Evolutionary conservation across 305 asterid species (phyloP).

Genomic region (Nicotiana rustica): DNA sequence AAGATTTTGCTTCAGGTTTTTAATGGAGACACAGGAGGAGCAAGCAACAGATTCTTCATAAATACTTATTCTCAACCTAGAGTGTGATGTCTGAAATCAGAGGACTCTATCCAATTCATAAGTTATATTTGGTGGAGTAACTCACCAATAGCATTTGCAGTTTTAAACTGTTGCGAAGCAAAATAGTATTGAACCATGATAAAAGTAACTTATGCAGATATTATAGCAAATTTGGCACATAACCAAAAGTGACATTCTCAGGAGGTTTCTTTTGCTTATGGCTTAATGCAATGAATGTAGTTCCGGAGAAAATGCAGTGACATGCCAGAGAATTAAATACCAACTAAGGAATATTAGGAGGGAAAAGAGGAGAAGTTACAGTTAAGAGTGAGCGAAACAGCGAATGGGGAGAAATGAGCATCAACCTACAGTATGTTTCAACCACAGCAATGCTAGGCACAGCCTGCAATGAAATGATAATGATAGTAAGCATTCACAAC

Average conservation of each 20-base stretch:
- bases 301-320: background rate
- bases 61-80: background rate
- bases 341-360: conserved; percentile 21
- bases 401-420: conserved; percentile 92
- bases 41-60: conserved; percentile 16
- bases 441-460: conserved; percentile 98
- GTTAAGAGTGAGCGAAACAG: conserved; percentile 85
- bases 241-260: background rate
- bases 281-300: conserved; percentile 22
- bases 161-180: background rate
- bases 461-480: conserved; percentile 59
- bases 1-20: background rate
- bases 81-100: background rate
- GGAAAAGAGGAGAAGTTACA: conserved; percentile 51
- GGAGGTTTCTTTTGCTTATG: conserved; percentile 21
- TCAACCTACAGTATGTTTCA: conserved; percentile 92
- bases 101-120: background rate
- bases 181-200: background rate
- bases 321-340: background rate
- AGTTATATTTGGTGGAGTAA: background rate
- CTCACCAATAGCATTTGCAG: background rate
- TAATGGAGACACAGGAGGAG: background rate
- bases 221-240: background rate
- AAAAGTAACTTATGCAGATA: background rate
- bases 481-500: background rate